Evolutionary conservation across 768 basidiomycete genomes (phyloP), one percentile per base, ranked within the genome.

Genomic region (Kockovaella imperatae): DNA sequence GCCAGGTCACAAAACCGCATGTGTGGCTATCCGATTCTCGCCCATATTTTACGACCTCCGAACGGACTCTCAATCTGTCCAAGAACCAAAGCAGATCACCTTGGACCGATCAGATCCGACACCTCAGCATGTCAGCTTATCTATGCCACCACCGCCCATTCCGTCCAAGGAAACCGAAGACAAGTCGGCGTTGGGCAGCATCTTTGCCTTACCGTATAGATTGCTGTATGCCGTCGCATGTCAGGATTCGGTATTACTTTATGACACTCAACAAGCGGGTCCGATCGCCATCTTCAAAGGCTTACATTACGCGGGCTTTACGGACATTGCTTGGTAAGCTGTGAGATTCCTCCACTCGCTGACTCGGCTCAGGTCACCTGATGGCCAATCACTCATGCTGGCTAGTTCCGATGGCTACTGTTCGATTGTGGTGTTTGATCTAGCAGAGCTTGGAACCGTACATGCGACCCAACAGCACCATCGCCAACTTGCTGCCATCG

Each of bases 331-430:
- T 34, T 99, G 95, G 95, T 96, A 61, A 34, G 86, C 76, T 24
- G 18, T 26, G 5, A 59, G 20, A 43, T 38, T 34, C 30, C 10
- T 31, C 14, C n/a, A n/a, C 34, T 44, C 20, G 32, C 48, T 50
- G 25, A 47, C 28, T 1, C 8, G 26, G 23, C 26, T 21, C 61
- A 97, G 93, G 93, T 93, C 93, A 1, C 82, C 89, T 1, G 95
- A 97, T 60, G 95, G 95, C 3, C 88, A 95, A 70, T 81, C 86
- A 34, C 78, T 99, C 15, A 80, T 97, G 41, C 79, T 96, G 23
- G 84, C 90, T 1, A 87, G 89, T 1, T 81, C 89, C 23, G 95
- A 99, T 66, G 95, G 95, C 0, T 99, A 97, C 72, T 97, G 95
- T 74, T 95, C 93, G 0, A 78, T 96, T 49, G 78, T 95, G 35